Conservation (phyloP, 345 rosid species). For the Kandelia obovata region DNA sequence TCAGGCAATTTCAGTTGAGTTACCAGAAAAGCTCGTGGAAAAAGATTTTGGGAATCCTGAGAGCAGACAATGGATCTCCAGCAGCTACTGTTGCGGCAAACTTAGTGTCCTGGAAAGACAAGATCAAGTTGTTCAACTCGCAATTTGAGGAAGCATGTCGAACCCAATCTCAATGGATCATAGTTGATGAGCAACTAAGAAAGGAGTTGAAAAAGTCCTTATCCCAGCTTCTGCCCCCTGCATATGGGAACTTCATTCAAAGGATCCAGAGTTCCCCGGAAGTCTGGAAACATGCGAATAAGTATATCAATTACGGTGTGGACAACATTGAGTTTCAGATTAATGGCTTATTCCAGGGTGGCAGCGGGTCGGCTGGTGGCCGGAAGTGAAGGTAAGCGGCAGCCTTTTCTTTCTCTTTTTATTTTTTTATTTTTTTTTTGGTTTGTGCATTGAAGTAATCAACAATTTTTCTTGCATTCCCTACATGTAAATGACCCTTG, state of each 20-base stretch:
- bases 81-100: slow-evolving; percentile 32
- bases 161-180: slow-evolving; percentile 52
- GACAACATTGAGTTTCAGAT: slow-evolving; percentile 58
- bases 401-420: not conserved
- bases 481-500: too few relatives aligned
- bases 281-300: slow-evolving; percentile 45
- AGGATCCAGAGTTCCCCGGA: slow-evolving; percentile 56
- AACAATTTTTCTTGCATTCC: too few relatives aligned
- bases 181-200: slow-evolving; percentile 65
- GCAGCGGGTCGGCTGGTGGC: slow-evolving; percentile 34
- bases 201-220: slow-evolving; percentile 52
- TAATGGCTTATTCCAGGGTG: slow-evolving; percentile 55
- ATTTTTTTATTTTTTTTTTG: not conserved
- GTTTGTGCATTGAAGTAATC: too few relatives aligned
- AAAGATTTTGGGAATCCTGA: slow-evolving; percentile 53
- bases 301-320: slow-evolving; percentile 37
- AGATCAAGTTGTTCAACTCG: slow-evolving; percentile 51
- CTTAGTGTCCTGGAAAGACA: slow-evolving; percentile 49
- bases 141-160: slow-evolving; percentile 52
- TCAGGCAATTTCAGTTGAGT: slow-evolving; percentile 46
- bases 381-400: slow-evolving; percentile 50
- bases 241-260: slow-evolving; percentile 52
- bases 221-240: slow-evolving; percentile 48
- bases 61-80: slow-evolving; percentile 38
- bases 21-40: slow-evolving; percentile 80